Evolutionary conservation across 1,284 basidiomycete genomes (phyloP), one percentile per base, ranked within the genome.

Genomic region (Phaffia rhodozyma): DNA sequence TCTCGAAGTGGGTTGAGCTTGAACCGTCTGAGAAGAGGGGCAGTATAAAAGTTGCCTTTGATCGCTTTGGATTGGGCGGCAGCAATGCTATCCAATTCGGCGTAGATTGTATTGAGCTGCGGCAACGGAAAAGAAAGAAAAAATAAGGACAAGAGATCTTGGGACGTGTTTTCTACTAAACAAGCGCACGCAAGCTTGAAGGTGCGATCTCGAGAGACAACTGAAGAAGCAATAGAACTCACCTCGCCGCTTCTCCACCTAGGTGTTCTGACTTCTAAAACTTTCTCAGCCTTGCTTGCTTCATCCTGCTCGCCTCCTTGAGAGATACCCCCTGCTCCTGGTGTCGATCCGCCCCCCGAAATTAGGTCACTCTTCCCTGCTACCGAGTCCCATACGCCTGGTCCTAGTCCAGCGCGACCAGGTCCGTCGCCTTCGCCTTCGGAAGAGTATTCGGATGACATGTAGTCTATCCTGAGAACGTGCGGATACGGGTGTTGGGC

Each of bases 301-400:
- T 97, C 73, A 97, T 93, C 67, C 78, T 79, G 74, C 83, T 83
- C 58, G 91, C 80, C 77, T 97, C 97, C 69, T 80, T 68, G 63
- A 50, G 52, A 47, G 4, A 30, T 62, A 23, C 38, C 47, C 50
- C 43, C 27, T 60, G 29, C 30, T 9, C 60, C 63, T n/a, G 67
- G 51, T 25, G 49, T 52, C 30, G n/a, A 60, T 59, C 32, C 25
- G 58, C 43, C 23, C 47, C 32, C 65, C 34, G 59, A 38, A 34
- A 21, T 47, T 5, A 16, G 32, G 2, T 38, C n/a, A 27, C 25
- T 47, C 21, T 60, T 48, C 43, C 53, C 47, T 29, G 25, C 53
- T 5, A 29, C 66, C 62, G 11, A 62, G 64, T 27, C 55, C 54
- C 25, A 55, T 16, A 32, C 56, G 50, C 20, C 67, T 60, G 51